Base-by-base conservation (phyloP, 306 rosid genomes). In the Albizia julibrissin region DNA sequence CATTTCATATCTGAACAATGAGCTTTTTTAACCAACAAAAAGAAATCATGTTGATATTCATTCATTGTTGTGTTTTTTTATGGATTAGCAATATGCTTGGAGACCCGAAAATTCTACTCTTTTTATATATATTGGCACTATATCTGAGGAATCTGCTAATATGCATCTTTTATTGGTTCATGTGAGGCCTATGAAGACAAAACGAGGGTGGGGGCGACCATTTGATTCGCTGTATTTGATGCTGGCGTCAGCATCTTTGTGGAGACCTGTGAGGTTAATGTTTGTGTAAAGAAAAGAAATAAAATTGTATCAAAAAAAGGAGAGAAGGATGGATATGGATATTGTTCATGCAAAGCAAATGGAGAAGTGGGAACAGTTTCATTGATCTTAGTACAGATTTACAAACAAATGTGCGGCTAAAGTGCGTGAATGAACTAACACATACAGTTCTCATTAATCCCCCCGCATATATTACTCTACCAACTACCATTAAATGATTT, bases 351-450 rank as follows among this genome's bases (percentile, higher is more conserved):
- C 42, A 16, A 66, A 66, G 44, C 0, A 13, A 71, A 89, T 22
- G 40, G n/a, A 64, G 11, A 5, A 10, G 33, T 26, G 16, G 31
- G 79, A 79, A 76, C 47, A 66, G 21, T 37, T 46, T 4, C 34
- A 10, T 59, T 12, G 13, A 54, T 59, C 67, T 61, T 10, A 3
- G 11, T 24, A 47, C 7, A 7, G 14, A 66, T 33, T 16, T 18
- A 33, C 34, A 65, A 49, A 74, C 21, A 19, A 11, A 59, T 76
- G 44, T 76, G 54, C 56, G 27, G 40, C 75, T 56, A 75, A 74
- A 84, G 81, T 77, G 75, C 70, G 88, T 87, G 89, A 83, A 90
- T 87, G 79, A 90, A 88, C 85, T 82, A 83, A 82, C 90, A 67
- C 5, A 22, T 88, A 67, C 50, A 76, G 82, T 78, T 84, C 78